Base-by-base conservation (phyloP, 345 rosid species). In the Carallia pectinifolia region DNA sequence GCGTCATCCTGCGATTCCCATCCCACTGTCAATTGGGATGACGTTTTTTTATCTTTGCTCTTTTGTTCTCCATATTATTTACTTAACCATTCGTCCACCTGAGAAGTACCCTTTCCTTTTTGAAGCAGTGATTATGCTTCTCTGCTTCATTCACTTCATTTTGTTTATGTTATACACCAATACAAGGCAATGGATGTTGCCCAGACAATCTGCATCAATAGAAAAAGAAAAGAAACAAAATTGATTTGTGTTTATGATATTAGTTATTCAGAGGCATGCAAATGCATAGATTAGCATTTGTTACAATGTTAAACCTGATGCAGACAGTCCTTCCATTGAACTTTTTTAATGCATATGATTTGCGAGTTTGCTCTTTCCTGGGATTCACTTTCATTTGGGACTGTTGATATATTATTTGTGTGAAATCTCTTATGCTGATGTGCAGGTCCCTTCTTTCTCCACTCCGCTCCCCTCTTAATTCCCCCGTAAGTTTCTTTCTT, bases 41-140 rank as follows among this genome's bases (percentile, higher is more conserved):
- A 52, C 65, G 69, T 58, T 81, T 71, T 64, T 83, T 56, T 85
- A 79, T 71, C 58, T 84, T 8, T 78, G 80, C 77, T 87, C 90
- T 39, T 54, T 86, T 56, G 53, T 78, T 70, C 88, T 95, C 78
- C 97, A 95, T 80, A 67, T 80, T 48, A 33, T 87, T 74, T 88
- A 88, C 83, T 65, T 90, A 61, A 84, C 89, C 23, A 15, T 73
- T 62, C 73, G 23, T 33, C 92, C 94, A 65, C 96, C 93, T 1
- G 69, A 59, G 66, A 85, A 74, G 77, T 87, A 84, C 70, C 89
- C 94, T 82, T 88, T 83, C 83, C 74, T 88, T 68, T 88, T 83
- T 17, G 92, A 88, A 63, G 97, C 97, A 70, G 47, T 84, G 40
- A 89, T 91, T 72, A 87, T 89, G 95, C 81, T 77, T 74, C 75